Base-by-base conservation (phyloP, 208 protist genomes). In the Vickermania ingenoplastis region DNA sequence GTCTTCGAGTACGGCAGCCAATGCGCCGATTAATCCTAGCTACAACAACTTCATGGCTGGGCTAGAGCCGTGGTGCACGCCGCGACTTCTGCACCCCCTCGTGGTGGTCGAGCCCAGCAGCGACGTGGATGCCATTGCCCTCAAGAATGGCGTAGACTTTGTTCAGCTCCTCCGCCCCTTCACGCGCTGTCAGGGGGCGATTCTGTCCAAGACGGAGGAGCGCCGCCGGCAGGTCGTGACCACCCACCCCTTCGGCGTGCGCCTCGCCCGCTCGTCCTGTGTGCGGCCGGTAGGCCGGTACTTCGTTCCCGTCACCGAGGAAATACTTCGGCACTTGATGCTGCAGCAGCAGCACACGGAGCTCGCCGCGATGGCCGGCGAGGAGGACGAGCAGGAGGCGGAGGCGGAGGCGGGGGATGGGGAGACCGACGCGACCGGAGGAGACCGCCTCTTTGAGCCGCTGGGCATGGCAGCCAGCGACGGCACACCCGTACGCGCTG, bases 121-220 rank as follows among this genome's bases (percentile, higher is more conserved):
- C 3, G 60, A 59, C 1, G 78, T 74, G 3, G 81, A 94, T 25
- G 57, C 57, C 1, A 51, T 74, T 30, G 76, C 69, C 49, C 62
- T 56, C 1, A 71, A 74, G 25, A 84, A 86, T 60, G 87, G 87
- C 22, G 51, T 94, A 24, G 77, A 86, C 50, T 31, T 81, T 14
- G 63, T 90, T 25, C 81, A 94, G 25, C 66, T 94, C 25, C 71
- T 94, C 0, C 77, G 87, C 1, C 87, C 82, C 7, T 89, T 86
- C 63, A 53, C 24, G 69, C 79, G 53, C 48, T 61, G 0, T 65
- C 84, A 0, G 76, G 64, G 57, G 72, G 77, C 50, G 75, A 67
- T 45, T 26, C 73, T 22, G 73, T 77, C 2, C 78, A 92, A 45
- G 73, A 74, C 26, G 76, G 78, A 25, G 82, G 90, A 24, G 57